Conservation (phyloP, 768 basidiomycete genomes). For the Pholiota microspora region DNA sequence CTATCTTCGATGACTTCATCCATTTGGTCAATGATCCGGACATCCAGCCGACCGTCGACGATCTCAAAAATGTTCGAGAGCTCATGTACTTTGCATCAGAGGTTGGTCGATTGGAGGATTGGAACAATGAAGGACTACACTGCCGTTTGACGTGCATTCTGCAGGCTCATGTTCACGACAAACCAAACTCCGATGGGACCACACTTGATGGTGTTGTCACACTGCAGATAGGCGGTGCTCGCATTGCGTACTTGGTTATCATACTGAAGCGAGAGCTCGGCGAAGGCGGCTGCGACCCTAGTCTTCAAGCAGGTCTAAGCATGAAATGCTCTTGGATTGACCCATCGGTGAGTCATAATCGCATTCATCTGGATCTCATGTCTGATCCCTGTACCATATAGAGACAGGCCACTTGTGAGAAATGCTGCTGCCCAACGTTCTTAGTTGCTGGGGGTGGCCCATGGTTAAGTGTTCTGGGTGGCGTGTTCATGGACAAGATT, state of each 20-base stretch:
- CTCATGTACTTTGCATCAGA: no score
- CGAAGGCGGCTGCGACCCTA: conserved; percentile 27
- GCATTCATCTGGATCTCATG: not conserved
- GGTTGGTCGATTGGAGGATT: no score
- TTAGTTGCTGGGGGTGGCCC: conserved; percentile 18
- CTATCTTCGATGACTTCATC: conserved; percentile 26
- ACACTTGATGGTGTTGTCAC: not conserved
- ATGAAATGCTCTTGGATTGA: conserved; percentile 15
- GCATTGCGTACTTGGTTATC: conserved; percentile 11
- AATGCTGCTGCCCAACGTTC: conserved; percentile 20
- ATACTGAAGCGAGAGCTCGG: conserved; percentile 27
- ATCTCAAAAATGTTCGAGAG: no score
- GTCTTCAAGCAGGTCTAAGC: conserved; percentile 25
- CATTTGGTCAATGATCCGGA: no score
- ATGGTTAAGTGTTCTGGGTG: conserved; percentile 17
- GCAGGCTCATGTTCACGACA: no score
- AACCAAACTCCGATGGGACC: not conserved
- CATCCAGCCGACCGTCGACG: no score
- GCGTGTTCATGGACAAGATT: conserved; percentile 18
- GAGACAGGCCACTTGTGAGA: conserved; percentile 13
- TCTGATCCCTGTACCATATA: not conserved
- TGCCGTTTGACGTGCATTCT: no score
- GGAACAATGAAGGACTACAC: no score
- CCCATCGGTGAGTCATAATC: conserved; percentile 7
- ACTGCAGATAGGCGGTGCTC: conserved; percentile 1